A percentile compares a stretch with the other conserved stretches of the same genome.
These are phyloP conservation scores for Mortierella sp. DNA, from an alignment of 371 early-diverging fungal genomes.

Conservation along the genomic window DNA sequence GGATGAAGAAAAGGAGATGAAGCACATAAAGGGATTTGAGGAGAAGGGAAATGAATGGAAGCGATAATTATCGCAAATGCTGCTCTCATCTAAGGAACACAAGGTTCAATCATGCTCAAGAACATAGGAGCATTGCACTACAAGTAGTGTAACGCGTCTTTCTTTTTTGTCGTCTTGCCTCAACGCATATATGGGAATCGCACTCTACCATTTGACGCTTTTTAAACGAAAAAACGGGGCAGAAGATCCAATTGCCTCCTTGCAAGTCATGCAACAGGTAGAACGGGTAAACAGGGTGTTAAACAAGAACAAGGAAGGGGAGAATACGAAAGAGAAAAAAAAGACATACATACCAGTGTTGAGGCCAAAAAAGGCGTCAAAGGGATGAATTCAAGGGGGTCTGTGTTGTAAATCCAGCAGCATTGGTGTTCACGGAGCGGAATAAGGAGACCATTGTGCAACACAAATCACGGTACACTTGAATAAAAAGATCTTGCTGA, in stretches of 20 bases:
- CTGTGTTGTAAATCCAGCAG: not conserved
- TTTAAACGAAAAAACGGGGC: not conserved
- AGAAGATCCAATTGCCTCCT: not conserved
- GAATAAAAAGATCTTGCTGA: not conserved
- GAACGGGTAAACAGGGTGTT: too few relatives aligned
- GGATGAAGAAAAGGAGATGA: conserved; percentile 30
- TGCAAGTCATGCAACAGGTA: not conserved
- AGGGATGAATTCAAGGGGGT: not conserved
- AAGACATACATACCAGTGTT: not conserved
- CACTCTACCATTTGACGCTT: too few relatives aligned
- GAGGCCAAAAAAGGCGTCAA: not conserved
- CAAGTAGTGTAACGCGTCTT: too few relatives aligned
- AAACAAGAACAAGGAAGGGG: too few relatives aligned
- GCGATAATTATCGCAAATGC: not conserved
- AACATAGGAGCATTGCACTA: too few relatives aligned
- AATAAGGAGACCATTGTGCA: not conserved
- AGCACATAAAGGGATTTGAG: conserved; percentile 8
- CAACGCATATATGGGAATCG: too few relatives aligned
- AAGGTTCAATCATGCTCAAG: not conserved
- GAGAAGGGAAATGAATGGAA: not conserved
- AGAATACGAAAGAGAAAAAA: not conserved
- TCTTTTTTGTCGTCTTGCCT: not conserved
- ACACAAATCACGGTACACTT: not conserved
- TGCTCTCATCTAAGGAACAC: not conserved
- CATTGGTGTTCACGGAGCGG: not conserved